Evolutionary conservation across 2,329 filamentous ascomycete species (phyloP).

Genomic region (Cladosporium sp.): DNA sequence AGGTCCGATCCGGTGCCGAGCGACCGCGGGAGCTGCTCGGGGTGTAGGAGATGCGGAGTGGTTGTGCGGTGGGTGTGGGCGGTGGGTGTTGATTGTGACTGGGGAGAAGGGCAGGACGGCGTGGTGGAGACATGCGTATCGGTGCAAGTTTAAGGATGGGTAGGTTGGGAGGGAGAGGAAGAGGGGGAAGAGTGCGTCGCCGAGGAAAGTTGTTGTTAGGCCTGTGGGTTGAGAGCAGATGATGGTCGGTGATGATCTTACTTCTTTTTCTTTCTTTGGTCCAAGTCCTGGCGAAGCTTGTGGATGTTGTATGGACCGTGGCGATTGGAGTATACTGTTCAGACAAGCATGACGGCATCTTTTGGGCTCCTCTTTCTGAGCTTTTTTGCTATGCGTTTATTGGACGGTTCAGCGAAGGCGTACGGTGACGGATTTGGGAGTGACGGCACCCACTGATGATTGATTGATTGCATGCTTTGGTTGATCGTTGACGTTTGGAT

Average conservation of each 20-base stretch:
- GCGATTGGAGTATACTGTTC: conserved; percentile 8
- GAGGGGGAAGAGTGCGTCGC: conserved; percentile 11
- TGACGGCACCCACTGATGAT: neutral
- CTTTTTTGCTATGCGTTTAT: conserved; percentile 16
- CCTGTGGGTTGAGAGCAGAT: neutral
- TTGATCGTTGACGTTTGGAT: neutral
- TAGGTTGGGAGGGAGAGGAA: conserved; percentile 6
- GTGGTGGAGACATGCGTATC: conserved; percentile 88
- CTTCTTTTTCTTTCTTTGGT: neutral
- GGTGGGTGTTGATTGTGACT: conserved; percentile 79
- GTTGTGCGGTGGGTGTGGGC: conserved; percentile 73
- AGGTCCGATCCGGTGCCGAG: conserved; percentile 69
- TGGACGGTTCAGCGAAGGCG: conserved; percentile 11
- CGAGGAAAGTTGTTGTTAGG: conserved; percentile 1
- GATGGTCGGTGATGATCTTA: neutral
- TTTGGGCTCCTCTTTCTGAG: conserved; percentile 14
- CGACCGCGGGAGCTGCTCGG: conserved; percentile 59
- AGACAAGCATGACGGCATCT: conserved; percentile 1
- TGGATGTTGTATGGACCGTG: neutral
- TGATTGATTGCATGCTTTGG: neutral
- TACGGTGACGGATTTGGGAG: neutral
- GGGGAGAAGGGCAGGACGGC: conserved; percentile 92
- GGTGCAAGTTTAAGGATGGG: conserved; percentile 43
- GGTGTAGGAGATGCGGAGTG: conserved; percentile 83
- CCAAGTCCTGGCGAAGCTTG: neutral